Conservation (phyloP, 495 filamentous ascomycete species). For the Thermothielavioides terrestris region DNA sequence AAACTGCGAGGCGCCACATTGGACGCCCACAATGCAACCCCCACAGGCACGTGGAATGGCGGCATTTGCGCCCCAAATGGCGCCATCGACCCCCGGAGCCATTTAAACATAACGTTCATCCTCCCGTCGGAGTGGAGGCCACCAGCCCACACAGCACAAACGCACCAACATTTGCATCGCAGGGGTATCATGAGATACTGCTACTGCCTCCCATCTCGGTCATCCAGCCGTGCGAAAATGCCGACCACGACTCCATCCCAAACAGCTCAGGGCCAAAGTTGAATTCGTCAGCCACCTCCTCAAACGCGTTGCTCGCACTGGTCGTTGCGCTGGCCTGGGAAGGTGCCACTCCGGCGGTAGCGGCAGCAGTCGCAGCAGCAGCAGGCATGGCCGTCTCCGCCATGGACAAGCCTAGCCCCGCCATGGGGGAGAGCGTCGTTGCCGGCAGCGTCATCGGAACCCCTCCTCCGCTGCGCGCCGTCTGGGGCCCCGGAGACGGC, state of each 20-base stretch:
- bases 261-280: conserved; percentile 22
- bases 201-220: conserved; percentile 5
- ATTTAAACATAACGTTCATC: neutral
- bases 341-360: conserved; percentile 8
- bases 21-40: conserved; percentile 1
- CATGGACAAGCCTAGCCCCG: conserved; percentile 1
- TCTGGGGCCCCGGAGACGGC: neutral
- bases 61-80: conserved; percentile 13
- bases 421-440: conserved; percentile 1
- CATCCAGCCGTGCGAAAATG: conserved; percentile 12
- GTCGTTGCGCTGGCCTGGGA: conserved; percentile 21
- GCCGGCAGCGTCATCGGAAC: neutral
- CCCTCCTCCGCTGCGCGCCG: neutral
- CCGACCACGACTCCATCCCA: conserved; percentile 18
- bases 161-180: neutral
- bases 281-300: conserved; percentile 19
- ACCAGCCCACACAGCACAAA: neutral
- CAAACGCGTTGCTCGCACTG: conserved; percentile 23
- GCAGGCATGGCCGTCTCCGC: neutral
- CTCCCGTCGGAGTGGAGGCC: neutral
- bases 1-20: conserved; percentile 1
- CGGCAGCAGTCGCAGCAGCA: no score
- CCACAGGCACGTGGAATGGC: conserved; percentile 15
- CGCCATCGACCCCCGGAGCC: neutral
- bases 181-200: neutral